Percentiles rank a stretch among this genome's conserved stretches.
These are phyloP conservation scores for Hyaloscypha variabilis DNA, from an alignment of 495 filamentous ascomycete genomes.

Conservation along the genomic window DNA sequence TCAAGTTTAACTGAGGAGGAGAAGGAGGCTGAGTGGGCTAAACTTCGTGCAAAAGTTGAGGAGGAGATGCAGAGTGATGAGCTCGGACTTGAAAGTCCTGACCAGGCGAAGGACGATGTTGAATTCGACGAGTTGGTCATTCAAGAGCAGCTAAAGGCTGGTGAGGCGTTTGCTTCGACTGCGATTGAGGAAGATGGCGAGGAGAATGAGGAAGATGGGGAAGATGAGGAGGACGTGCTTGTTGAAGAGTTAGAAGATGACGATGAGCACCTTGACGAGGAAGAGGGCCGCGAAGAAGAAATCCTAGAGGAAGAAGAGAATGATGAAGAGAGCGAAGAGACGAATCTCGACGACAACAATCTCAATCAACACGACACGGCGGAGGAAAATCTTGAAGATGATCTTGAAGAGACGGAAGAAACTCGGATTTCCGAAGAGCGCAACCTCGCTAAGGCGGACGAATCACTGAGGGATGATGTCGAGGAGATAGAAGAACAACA, in stretches of 20 bases:
- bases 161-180: constrained; percentile 13
- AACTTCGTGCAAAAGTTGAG: constrained; percentile 54
- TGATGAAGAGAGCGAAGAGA: constrained; percentile 16
- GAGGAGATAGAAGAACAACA: not conserved
- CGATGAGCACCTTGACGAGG: constrained; percentile 28
- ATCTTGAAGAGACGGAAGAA: not conserved
- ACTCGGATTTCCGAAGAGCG: too few relatives aligned
- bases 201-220: constrained; percentile 23
- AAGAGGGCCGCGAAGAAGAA: constrained; percentile 33
- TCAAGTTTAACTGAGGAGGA: constrained; percentile 25
- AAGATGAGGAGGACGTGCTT: constrained; percentile 20
- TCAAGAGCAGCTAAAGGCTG: constrained; percentile 21
- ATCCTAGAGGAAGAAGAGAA: constrained; percentile 30
- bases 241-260: constrained; percentile 30
- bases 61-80: constrained; percentile 57
- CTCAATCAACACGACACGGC: too few relatives aligned
- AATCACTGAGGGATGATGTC: not conserved
- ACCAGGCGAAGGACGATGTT: constrained; percentile 13
- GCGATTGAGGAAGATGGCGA: constrained; percentile 15
- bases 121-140: constrained; percentile 23
- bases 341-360: constrained; percentile 4
- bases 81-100: constrained; percentile 21
- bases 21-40: constrained; percentile 47
- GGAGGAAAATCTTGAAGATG: not conserved
- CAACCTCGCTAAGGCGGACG: not conserved